These are phyloP conservation scores for Penicillium nordicum DNA, from an alignment of 2,329 filamentous ascomycete species.

Conservation along the genomic window DNA sequence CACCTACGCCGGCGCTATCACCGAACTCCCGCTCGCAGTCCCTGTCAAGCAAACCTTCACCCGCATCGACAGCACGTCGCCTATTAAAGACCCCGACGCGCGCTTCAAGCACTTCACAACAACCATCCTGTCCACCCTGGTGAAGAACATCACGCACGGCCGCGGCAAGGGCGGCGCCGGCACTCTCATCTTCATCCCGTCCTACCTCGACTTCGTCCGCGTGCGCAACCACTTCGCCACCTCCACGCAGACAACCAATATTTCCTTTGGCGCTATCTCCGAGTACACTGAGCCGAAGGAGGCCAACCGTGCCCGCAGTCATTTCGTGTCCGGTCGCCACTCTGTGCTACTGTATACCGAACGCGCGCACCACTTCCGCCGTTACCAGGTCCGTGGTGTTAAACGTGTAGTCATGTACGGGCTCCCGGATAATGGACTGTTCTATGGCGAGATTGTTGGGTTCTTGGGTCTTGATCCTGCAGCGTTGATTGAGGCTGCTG, in stretches of 20 bases:
- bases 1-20: conserved; percentile 68
- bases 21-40: conserved; percentile 61
- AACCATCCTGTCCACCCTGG: conserved; percentile 71
- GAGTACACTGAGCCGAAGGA: conserved; percentile 82
- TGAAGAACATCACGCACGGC: conserved; percentile 52
- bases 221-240: conserved; percentile 89
- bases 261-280: conserved; percentile 77
- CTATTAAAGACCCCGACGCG: conserved; percentile 75
- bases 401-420: conserved; percentile 84
- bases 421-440: conserved; percentile 75
- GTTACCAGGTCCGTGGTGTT: conserved; percentile 79
- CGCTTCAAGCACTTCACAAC: conserved; percentile 89
- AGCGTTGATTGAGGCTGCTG: conserved; percentile 55
- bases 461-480: conserved; percentile 40
- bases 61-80: conserved; percentile 69
- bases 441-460: conserved; percentile 44
- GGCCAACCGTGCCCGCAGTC: conserved; percentile 76
- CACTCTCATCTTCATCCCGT: conserved; percentile 83
- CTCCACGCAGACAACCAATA: conserved; percentile 53
- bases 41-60: conserved; percentile 84
- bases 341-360: conserved; percentile 86
- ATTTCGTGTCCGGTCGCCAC: conserved; percentile 81
- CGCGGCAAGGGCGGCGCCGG: conserved; percentile 56
- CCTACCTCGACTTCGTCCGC: conserved; percentile 91
- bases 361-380: conserved; percentile 91